Evolutionary conservation across 2,329 filamentous ascomycete genomes (phyloP).

Genomic region (Penicillium frequentans): DNA sequence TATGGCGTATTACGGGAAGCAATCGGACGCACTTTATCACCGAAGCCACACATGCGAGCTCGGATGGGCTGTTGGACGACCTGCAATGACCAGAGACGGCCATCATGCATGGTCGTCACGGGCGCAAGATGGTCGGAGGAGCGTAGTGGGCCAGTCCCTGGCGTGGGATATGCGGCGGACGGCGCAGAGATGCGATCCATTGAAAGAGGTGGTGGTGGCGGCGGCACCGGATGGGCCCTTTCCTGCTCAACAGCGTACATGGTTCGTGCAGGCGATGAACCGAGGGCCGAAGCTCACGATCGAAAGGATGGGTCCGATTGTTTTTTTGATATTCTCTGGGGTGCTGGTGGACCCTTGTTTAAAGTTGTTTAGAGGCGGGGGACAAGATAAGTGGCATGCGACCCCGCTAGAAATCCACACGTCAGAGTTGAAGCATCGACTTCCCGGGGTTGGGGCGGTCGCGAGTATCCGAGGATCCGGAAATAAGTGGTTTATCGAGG

Average conservation of each 20-base stretch:
- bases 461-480: background rate
- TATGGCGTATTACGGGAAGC: background rate
- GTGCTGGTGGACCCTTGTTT: background rate
- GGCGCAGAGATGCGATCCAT: slow-evolving; percentile 42
- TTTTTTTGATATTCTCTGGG: background rate
- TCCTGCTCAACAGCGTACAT: slow-evolving; percentile 42
- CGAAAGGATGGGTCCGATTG: slow-evolving; percentile 10
- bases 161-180: slow-evolving; percentile 37
- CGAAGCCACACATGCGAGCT: slow-evolving; percentile 98
- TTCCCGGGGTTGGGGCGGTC: slow-evolving; percentile 15
- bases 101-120: slow-evolving; percentile 42
- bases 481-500: slow-evolving; percentile 1
- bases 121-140: slow-evolving; percentile 39
- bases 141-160: slow-evolving; percentile 33
- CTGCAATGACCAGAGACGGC: slow-evolving; percentile 60
- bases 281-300: slow-evolving; percentile 16
- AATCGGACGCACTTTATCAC: slow-evolving; percentile 73
- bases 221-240: slow-evolving; percentile 36
- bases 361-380: slow-evolving; percentile 3
- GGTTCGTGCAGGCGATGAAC: slow-evolving; percentile 28
- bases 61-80: slow-evolving; percentile 89
- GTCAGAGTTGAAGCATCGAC: slow-evolving; percentile 32
- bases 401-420: slow-evolving; percentile 23
- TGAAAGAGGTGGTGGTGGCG: slow-evolving; percentile 38
- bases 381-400: slow-evolving; percentile 23